These are phyloP conservation scores for Letharia lupina DNA, from an alignment of 495 filamentous ascomycete genomes.

Conservation along the genomic window DNA sequence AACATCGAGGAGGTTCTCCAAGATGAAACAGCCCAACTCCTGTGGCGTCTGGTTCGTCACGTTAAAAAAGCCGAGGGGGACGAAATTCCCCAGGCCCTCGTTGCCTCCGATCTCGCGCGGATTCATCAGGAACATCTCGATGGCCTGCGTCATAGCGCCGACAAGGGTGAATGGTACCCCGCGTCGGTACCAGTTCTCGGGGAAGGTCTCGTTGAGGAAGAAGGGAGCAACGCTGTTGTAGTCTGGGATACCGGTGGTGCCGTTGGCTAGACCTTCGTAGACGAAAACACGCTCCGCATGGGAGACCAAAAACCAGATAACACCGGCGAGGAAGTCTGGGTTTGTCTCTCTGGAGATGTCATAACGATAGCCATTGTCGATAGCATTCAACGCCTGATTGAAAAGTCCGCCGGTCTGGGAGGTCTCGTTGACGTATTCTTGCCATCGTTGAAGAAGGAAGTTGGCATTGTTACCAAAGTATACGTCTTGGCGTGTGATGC, in stretches of 20 bases:
- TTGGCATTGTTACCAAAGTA: slow-evolving; percentile 27
- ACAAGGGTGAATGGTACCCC: slow-evolving; percentile 19
- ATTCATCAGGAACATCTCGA: slow-evolving; percentile 17
- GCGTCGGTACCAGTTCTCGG: slow-evolving; percentile 21
- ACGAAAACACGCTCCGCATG: slow-evolving; percentile 27
- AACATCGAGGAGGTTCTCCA: slow-evolving; percentile 24
- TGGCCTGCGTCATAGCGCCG: slow-evolving; percentile 10
- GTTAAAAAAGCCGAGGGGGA: slow-evolving; percentile 18
- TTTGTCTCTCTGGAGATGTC: slow-evolving; percentile 24
- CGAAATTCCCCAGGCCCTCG: slow-evolving; percentile 25
- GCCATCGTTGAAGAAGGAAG: slow-evolving; percentile 24
- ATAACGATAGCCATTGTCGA: slow-evolving; percentile 21
- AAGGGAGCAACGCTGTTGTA: slow-evolving; percentile 26
- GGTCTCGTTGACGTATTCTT: slow-evolving; percentile 22
- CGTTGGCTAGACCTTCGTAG: slow-evolving; percentile 25
- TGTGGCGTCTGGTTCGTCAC: slow-evolving; percentile 7
- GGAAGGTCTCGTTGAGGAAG: slow-evolving; percentile 29
- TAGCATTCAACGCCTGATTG: slow-evolving; percentile 11
- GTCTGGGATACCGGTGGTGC: slow-evolving; percentile 19
- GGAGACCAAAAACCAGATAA: slow-evolving; percentile 22
- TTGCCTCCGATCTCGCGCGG: slow-evolving; percentile 22
- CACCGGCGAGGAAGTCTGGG: slow-evolving; percentile 25
- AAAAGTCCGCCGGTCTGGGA: slow-evolving; percentile 18
- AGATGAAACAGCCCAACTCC: slow-evolving; percentile 23
- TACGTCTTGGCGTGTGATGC: slow-evolving; percentile 25